Evolutionary conservation across 306 rosid genomes (phyloP).

Genomic region (Adenanthera pavonina): DNA sequence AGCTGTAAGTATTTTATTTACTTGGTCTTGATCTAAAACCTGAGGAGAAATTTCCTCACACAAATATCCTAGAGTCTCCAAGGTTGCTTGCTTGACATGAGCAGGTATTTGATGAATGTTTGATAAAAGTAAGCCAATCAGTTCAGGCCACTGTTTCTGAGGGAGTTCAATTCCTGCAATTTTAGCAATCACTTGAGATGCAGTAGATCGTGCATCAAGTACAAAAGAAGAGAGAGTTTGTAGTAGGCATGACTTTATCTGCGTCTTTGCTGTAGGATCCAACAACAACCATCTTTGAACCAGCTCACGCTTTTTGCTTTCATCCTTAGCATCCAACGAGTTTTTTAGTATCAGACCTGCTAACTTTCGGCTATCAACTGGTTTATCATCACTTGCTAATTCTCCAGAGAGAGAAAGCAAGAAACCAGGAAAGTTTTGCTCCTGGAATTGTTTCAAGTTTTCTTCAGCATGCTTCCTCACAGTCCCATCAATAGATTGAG

Average conservation of each 20-base stretch:
- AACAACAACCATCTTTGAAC: conserved; percentile 82
- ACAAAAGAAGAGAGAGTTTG: conserved; percentile 73
- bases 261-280: conserved; percentile 66
- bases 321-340: conserved; percentile 92
- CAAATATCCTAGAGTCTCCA: conserved; percentile 91
- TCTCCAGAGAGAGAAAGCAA: conserved; percentile 83
- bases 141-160: conserved; percentile 88
- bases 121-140: conserved; percentile 77
- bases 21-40: conserved; percentile 83
- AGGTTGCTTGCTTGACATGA: conserved; percentile 82
- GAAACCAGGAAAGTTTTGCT: conserved; percentile 85
- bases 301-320: conserved; percentile 77
- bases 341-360: conserved; percentile 90
- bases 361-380: conserved; percentile 86
- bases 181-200: conserved; percentile 90
- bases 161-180: conserved; percentile 92
- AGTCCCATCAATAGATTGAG: conserved; percentile 80
- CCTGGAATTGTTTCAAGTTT: conserved; percentile 84
- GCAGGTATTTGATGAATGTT: conserved; percentile 80
- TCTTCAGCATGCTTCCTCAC: conserved; percentile 89
- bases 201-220: conserved; percentile 78
- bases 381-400: conserved; percentile 80
- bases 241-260: conserved; percentile 74
- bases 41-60: conserved; percentile 92
- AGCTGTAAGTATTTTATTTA: conserved; percentile 87